Base-by-base conservation (phyloP, 2,329 filamentous ascomycete genomes). In the Hymenoscyphus occultus region DNA sequence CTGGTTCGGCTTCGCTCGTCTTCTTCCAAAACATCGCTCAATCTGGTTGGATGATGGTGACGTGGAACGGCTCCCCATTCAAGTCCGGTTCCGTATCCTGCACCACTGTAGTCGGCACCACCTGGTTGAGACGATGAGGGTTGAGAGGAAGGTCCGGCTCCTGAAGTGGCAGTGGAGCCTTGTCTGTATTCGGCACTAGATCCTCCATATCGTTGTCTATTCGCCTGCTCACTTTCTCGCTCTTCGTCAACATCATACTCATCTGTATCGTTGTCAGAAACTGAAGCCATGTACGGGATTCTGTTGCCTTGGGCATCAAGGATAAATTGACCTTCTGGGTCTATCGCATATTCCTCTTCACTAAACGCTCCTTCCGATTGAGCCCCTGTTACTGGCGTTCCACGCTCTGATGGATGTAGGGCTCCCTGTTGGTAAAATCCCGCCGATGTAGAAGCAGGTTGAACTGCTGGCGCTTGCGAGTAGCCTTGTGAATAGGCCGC, bases 21-120 rank as follows among this genome's bases (percentile, higher is more conserved):
- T 69, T 96, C 90, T 74, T 92, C 92, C 74, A 95, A 83, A 35
- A 97, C 93, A 77, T 96, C 93, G 76, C 92, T 96, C 68, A 97
- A 80, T 64, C 93, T 82, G 9, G 93, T 96, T 0, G 93, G 93
- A 77, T 97, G 92, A 71, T 95, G 91, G 77, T 96, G 93, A 64
- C 88, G 84, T 31, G 89, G 88, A 68, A 92, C 81, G n/a, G 80
- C 78, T 68, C 95, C 91, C 91, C 92, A 96, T 16, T 86, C 88
- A 2, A 87, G 83, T 1, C 85, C 84, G 1, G 82, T 77, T 0
- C 85, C 84, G 77, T 88, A 92, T 28, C 84, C 87, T 56, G 85
- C 80, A 56, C 88, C 89, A 5, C 83, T 82, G 73, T 92, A 92
- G 72, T 92, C 89, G 19, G 84, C 78, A 3, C 13, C 48, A 19